Evolutionary conservation across 208 protist genomes (phyloP).

Genomic region (Trichomonas vaginalis): DNA sequence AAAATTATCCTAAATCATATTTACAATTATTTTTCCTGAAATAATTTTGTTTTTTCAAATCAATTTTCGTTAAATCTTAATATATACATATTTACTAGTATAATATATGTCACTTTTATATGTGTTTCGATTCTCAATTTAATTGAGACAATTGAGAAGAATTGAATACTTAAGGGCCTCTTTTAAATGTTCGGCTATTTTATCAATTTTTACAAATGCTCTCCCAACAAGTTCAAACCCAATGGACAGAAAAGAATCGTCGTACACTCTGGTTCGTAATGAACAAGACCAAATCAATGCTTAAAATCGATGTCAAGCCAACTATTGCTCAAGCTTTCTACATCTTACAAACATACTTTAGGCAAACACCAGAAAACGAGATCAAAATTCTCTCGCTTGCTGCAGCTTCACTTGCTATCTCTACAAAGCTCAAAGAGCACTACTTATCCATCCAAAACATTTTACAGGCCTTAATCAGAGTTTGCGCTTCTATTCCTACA

Average conservation of each 20-base stretch:
- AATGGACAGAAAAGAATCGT: background rate
- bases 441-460: background rate
- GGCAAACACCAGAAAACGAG: background rate
- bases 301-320: background rate
- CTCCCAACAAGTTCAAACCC: background rate
- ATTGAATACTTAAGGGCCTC: too few relatives aligned
- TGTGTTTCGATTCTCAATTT: too few relatives aligned
- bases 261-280: background rate
- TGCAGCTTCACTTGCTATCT: background rate
- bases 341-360: background rate
- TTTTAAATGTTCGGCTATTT: background rate
- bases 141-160: too few relatives aligned
- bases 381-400: background rate
- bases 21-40: too few relatives aligned
- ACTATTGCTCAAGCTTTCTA: background rate
- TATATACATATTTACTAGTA: too few relatives aligned
- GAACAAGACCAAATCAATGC: background rate
- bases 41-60: too few relatives aligned
- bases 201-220: background rate
- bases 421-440: background rate
- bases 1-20: too few relatives aligned
- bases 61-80: too few relatives aligned
- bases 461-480: background rate
- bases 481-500: background rate
- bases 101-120: too few relatives aligned